Evolutionary conservation across 768 basidiomycete species (phyloP).

Genomic region (Mycena rosella): DNA sequence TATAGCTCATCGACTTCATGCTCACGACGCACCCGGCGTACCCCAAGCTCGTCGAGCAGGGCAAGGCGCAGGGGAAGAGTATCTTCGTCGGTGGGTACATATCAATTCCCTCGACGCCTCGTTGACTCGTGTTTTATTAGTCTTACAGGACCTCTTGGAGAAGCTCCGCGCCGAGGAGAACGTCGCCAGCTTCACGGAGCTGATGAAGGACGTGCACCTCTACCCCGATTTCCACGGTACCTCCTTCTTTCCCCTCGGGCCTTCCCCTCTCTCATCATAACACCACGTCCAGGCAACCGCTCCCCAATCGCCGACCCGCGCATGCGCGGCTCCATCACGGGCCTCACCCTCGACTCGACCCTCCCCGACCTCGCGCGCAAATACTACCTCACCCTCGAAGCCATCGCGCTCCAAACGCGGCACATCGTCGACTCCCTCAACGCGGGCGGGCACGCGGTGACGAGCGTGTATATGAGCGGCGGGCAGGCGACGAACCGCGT

Average conservation of each 20-base stretch:
- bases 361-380: slow-evolving; percentile 88
- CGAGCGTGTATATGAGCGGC: slow-evolving; percentile 91
- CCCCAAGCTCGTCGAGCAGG: slow-evolving; percentile 71
- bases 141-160: slow-evolving; percentile 82
- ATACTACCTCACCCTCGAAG: slow-evolving; percentile 92
- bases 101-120: background rate
- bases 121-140: slow-evolving; percentile 47
- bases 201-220: slow-evolving; percentile 91
- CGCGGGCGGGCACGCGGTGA: slow-evolving; percentile 82
- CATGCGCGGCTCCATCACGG: slow-evolving; percentile 93
- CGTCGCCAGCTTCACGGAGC: slow-evolving; percentile 77
- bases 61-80: slow-evolving; percentile 68
- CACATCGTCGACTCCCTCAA: slow-evolving; percentile 96
- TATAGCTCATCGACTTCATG: slow-evolving; percentile 92
- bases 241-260: slow-evolving; percentile 6
- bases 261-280: slow-evolving; percentile 4
- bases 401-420: slow-evolving; percentile 93
- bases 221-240: slow-evolving; percentile 96
- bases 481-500: slow-evolving; percentile 92
- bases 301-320: slow-evolving; percentile 96
- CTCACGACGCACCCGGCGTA: slow-evolving; percentile 93
- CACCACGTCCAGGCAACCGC: slow-evolving; percentile 77
- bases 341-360: slow-evolving; percentile 82
- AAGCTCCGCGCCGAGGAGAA: slow-evolving; percentile 67
- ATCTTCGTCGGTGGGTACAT: slow-evolving; percentile 65